Evolutionary conservation across 371 early-diverging fungal genomes (phyloP), one percentile per base, ranked within the genome.

Genomic region (Mortierella sp.): DNA sequence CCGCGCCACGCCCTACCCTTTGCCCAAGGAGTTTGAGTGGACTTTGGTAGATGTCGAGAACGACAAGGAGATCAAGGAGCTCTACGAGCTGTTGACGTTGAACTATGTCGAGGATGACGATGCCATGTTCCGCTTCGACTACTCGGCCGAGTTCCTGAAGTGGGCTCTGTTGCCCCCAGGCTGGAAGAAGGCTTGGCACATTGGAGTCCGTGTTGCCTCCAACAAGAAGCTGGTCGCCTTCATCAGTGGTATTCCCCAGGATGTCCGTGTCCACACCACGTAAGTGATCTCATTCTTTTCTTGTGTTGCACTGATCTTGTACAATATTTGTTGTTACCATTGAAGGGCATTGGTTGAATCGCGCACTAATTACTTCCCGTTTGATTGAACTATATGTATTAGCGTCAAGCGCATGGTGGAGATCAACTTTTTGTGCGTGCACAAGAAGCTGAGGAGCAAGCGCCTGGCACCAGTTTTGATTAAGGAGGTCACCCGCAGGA

Each of bases 381-480:
- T n/a, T n/a, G n/a, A n/a, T n/a, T n/a, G n/a, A n/a, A n/a, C n/a
- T n/a, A n/a, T n/a, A n/a, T n/a, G n/a, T n/a, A n/a, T n/a, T 61
- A 87, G 91, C 50, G 75, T 84, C 7, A 89, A 89, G 64, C 85
- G 87, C 45, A 89, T 98, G 87, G 97, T 96, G 11, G 98, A 98
- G 77, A 98, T 99, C 89, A 99, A 99, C 92, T 99, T 99, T 85
- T 88, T 99, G 70, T 99, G 99, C 86, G 90, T 99, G 48, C 96
- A 97, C 87, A 98, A 97, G 89, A 94, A 95, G 80, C 94, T 99
- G 55, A 93, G 99, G 55, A 93, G 94, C 61, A 97, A 98, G 87
- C 94, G 98, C 66, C 88, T 99, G 69, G 96, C 99, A 11, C 99
- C 99, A 22, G 92, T 99, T n/a, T 88, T 99, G 66, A 99, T 99